Percentiles rank a stretch among this genome's conserved stretches.
Evolutionary conservation across 306 rosid species (phyloP).

Genomic region (Gleditsia sinensis): DNA sequence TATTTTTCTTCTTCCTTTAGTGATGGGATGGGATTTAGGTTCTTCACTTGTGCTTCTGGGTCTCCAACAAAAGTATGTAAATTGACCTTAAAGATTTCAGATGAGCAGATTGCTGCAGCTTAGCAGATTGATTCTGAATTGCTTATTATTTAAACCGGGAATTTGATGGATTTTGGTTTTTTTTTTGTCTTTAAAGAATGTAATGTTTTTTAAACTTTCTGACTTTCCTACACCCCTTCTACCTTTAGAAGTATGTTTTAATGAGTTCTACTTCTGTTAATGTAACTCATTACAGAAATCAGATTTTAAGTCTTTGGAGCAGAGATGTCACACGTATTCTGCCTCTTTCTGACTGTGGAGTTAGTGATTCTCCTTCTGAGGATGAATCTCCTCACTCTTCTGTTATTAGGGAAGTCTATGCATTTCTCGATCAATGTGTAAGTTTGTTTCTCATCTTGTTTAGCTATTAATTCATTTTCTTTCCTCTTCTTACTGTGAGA

Average conservation of each 20-base stretch:
- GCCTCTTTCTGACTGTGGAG: constrained; percentile 93
- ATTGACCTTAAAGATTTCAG: background rate
- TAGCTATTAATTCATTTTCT: constrained; percentile 27
- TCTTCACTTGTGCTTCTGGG: background rate
- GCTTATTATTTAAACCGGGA: constrained; percentile 9
- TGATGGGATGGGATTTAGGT: background rate
- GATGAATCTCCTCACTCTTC: constrained; percentile 63
- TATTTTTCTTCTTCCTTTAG: background rate
- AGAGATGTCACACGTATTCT: constrained; percentile 89
- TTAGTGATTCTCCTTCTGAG: constrained; percentile 49
- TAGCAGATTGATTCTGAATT: background rate
- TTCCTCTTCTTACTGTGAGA: constrained; percentile 18
- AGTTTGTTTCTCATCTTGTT: constrained; percentile 46
- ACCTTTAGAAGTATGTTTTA: constrained; percentile 17
- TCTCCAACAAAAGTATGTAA: constrained; percentile 4
- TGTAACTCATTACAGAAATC: constrained; percentile 71
- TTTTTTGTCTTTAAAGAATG: constrained; percentile 7
- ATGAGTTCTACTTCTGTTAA: constrained; percentile 29
- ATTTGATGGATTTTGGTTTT: constrained; percentile 1
- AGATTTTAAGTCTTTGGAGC: constrained; percentile 84
- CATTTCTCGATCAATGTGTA: constrained; percentile 92
- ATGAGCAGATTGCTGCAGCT: constrained; percentile 22
- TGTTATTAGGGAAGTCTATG: constrained; percentile 83
- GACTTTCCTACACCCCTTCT: constrained; percentile 1
- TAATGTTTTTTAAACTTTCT: background rate